Conservation (phyloP, 169 alveolate species). For the Amoebophrya sp. region DNA sequence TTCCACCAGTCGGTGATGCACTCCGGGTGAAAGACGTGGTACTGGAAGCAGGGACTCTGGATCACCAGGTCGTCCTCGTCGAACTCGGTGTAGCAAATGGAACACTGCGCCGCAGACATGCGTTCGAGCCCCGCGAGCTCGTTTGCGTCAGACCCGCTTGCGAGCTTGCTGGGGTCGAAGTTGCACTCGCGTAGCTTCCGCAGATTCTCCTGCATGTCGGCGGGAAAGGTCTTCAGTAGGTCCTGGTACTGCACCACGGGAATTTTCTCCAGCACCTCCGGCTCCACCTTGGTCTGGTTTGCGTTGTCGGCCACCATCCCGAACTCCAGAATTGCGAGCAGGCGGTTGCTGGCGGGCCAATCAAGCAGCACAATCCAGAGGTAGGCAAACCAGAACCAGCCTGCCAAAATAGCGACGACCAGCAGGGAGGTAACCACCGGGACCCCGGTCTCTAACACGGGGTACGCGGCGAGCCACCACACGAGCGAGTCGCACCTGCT, state of each 20-base stretch:
- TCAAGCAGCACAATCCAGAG: background rate
- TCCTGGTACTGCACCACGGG: background rate
- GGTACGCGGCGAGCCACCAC: background rate
- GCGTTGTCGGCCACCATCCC: background rate
- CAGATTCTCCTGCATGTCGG: background rate
- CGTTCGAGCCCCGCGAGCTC: background rate
- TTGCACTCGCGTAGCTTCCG: background rate
- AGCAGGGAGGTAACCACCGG: too few species aligned
- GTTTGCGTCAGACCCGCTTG: too few species aligned
- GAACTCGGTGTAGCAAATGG: background rate
- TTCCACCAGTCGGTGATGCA: slow-evolving; percentile 19
- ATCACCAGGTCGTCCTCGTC: background rate
- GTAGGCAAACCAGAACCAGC: background rate
- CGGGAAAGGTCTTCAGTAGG: background rate
- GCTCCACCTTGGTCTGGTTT: background rate
- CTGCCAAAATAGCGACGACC: too few species aligned
- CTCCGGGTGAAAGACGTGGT: slow-evolving; percentile 1
- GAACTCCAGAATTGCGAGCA: background rate
- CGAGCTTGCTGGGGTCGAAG: too few species aligned
- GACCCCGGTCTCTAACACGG: too few species aligned
- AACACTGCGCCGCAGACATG: background rate
- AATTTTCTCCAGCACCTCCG: background rate
- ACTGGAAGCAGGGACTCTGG: background rate
- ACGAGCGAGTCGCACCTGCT: background rate
- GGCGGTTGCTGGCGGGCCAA: background rate